Base-by-base conservation (phyloP, 140 eudicot species). In the Stevia rebaudiana region DNA sequence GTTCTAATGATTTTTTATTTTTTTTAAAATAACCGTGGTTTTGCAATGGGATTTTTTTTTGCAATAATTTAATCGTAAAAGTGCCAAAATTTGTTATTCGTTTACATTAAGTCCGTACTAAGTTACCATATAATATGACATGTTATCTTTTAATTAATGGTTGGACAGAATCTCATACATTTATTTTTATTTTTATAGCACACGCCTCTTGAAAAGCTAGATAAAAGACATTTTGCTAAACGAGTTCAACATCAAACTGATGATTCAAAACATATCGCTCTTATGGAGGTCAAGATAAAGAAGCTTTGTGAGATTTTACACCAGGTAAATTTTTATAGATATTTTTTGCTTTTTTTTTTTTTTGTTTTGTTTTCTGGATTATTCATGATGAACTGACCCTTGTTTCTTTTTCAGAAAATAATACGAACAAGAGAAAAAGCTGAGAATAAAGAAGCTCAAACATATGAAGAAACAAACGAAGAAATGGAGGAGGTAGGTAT, bases 361-460 rank as follows among this genome's bases (percentile, higher is more conserved):
- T n/a, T n/a, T n/a, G n/a, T n/a, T n/a, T n/a, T n/a, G n/a, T n/a
- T n/a, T n/a, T n/a, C 18, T 30, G 33, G 0, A 35, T 35, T 18
- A 2, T 12, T 68, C 36, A 5, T 3, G 6, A 10, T 57, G 18
- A 5, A 9, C 11, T 8, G 13, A 61, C 24, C 12, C 48, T 61
- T 53, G 30, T 49, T n/a, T 28, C 8, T 50, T 74, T 15, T 76
- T 49, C 89, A 91, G 98, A 92, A 84, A 75, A 88, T 92, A 49
- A 69, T 66, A 56, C 80, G 92, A 46, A 92, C 99, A 44, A 86
- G 80, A 74, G 95, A 81, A 67, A 92, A 88, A 65, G 69, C 77
- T 40, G 90, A 79, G 84, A 92, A 88, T 84, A 92, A 92, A 66
- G 95, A 92, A 72, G 97, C 94, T 70, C 78, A 83, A 80, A 88